Base-by-base conservation (phyloP, 1,284 basidiomycete genomes). In the Tremellales sp. region DNA sequence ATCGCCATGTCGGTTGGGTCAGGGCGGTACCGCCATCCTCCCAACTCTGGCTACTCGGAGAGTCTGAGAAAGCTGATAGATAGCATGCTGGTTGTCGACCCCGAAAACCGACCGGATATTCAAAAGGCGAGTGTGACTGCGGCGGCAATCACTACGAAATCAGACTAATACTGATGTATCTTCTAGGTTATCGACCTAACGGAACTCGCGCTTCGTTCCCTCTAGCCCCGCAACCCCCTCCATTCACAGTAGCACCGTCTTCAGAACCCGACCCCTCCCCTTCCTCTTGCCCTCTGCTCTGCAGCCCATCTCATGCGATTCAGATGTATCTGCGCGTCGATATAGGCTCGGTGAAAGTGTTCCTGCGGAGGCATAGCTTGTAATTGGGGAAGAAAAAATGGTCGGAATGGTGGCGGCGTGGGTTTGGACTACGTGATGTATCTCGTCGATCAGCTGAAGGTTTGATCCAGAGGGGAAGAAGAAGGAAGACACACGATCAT, bases 1-100 rank as follows among this genome's bases (percentile, higher is more conserved):
- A 90, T 95, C 64, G 90, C 90, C 1, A 94, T 97, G 91, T 89
- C 91, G 1, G 92, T 93, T 36, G 76, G 92, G 59, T 88, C 86
- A 53, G 92, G 88, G 1, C 82, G 87, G 56, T 95, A 93, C 72
- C 59, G 65, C 28, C 90, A 94, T 59, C 90, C 89, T 1, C 75
- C 65, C 6, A n/a, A n/a, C n/a, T 85, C 82, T 5, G 68, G 66
- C 7, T 94, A 93, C 69, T 88, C 86, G 14, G 82, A 87, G 60
- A 84, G 83, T 4, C 71, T 94, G 47, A 83, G 80, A 57, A 79
- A 83, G 47, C 76, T 97, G 44, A 87, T 97, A 48, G 86, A 92
- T 66, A 76, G 75, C 44, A 86, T 88, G 84, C 72, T 95, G 40
- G 85, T 85, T 53, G 79, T 85, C 25, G 83, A 94, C 56, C 86